These are phyloP conservation scores for Cyberlindnera petersonii DNA, from an alignment of 805 yeast species.

Conservation along the genomic window DNA sequence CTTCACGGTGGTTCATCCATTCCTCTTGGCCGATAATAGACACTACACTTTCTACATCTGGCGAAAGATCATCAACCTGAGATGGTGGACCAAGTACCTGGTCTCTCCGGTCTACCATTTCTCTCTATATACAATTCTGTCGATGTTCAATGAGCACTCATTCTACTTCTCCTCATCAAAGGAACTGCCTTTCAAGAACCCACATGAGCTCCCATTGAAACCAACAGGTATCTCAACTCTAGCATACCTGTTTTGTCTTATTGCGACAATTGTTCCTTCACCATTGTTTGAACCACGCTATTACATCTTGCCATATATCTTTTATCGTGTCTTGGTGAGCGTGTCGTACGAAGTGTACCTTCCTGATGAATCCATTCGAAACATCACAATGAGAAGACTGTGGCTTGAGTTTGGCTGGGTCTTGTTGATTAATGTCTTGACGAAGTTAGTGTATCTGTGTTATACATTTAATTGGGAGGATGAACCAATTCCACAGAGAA, in stretches of 20 bases:
- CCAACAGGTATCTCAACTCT: conserved; percentile 45
- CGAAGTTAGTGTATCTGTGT: conserved; percentile 52
- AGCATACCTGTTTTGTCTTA: conserved; percentile 48
- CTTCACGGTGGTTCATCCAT: conserved; percentile 82
- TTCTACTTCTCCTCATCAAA: conserved; percentile 32
- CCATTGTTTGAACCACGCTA: conserved; percentile 95
- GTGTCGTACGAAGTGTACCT: conserved; percentile 35
- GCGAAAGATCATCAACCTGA: conserved; percentile 55
- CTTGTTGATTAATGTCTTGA: conserved; percentile 47
- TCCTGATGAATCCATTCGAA: conserved; percentile 18
- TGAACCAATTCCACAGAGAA: conserved; percentile 63
- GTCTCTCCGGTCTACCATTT: conserved; percentile 73
- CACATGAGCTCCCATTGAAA: conserved; percentile 35
- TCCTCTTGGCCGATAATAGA: conserved; percentile 88
- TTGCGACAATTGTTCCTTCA: conserved; percentile 72
- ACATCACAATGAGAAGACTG: conserved; percentile 34
- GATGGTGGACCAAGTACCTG: conserved; percentile 43
- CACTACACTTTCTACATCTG: conserved; percentile 89
- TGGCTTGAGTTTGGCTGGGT: conserved; percentile 61
- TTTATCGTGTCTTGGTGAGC: conserved; percentile 62
- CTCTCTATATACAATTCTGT: conserved; percentile 34
- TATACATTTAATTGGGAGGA: conserved; percentile 66
- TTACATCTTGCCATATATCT: conserved; percentile 72
- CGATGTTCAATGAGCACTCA: conserved; percentile 33
- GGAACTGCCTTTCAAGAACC: conserved; percentile 35